Evolutionary conservation across 495 filamentous ascomycete species (phyloP).

Genomic region (Immersiella caudata): DNA sequence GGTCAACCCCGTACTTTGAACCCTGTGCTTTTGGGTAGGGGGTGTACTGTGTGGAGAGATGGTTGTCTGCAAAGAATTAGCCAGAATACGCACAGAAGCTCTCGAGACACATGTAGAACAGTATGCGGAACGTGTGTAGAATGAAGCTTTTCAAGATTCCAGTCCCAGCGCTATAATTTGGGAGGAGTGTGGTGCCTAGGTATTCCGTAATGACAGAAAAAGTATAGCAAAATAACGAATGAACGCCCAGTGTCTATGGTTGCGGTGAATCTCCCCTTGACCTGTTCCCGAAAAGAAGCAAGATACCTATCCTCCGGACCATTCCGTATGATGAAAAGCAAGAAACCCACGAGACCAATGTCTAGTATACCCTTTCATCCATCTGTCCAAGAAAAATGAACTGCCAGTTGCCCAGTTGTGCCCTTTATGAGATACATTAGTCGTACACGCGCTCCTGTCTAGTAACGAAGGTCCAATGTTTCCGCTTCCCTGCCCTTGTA

Average conservation of each 20-base stretch:
- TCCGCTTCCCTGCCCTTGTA: not conserved
- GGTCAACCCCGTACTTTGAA: not conserved
- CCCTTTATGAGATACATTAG: slow-evolving; percentile 4
- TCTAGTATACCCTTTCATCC: too few relatives aligned
- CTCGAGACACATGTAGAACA: not conserved
- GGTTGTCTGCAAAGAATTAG: not conserved
- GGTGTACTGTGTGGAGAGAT: not conserved
- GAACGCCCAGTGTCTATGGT: not conserved
- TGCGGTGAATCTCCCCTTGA: not conserved
- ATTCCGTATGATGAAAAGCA: not conserved
- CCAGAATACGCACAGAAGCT: not conserved
- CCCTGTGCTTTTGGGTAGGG: not conserved
- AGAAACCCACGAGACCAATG: not conserved
- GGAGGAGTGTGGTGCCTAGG: not conserved
- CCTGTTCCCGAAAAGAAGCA: not conserved
- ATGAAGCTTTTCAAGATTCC: not conserved
- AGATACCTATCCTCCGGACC: not conserved
- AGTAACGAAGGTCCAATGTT: not conserved
- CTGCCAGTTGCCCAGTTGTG: not conserved
- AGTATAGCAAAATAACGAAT: not conserved
- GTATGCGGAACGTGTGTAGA: not conserved
- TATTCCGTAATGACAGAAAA: not conserved
- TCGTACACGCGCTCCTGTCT: slow-evolving; percentile 7
- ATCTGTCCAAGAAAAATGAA: too few relatives aligned
- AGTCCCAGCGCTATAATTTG: not conserved